phyloP scores from a whole-genome alignment of 2,329 filamentous ascomycete species.

The Lachnellula arida region DNA sequence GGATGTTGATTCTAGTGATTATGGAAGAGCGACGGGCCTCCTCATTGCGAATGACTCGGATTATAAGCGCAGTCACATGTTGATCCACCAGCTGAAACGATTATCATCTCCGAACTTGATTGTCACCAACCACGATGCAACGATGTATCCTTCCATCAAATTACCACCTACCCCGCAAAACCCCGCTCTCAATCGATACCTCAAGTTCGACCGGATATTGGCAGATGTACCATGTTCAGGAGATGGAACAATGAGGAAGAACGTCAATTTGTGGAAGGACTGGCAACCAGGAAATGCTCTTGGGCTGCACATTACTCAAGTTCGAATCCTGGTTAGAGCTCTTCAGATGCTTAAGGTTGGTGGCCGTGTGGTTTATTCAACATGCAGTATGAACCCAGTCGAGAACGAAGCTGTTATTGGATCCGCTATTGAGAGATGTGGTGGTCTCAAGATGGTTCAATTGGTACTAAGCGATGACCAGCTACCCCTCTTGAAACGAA shows the following conservation, averaged over 20 bases:
- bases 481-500: constrained; percentile 71
- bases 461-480: constrained; percentile 79
- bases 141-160: constrained; percentile 87
- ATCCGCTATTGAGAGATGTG: constrained; percentile 84
- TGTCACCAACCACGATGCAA: constrained; percentile 97
- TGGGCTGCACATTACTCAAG: constrained; percentile 81
- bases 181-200: constrained; percentile 59
- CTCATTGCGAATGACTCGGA: constrained; percentile 95
- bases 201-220: constrained; percentile 95
- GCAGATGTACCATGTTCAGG: constrained; percentile 97
- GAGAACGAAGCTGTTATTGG: constrained; percentile 94
- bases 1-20: constrained; percentile 60
- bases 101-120: constrained; percentile 94
- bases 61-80: constrained; percentile 94
- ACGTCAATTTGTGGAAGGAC: constrained; percentile 88
- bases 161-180: constrained; percentile 60
- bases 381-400: constrained; percentile 97
- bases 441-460: constrained; percentile 73
- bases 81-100: constrained; percentile 96
- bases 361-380: constrained; percentile 93
- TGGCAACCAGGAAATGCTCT: constrained; percentile 87
- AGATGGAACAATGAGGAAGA: constrained; percentile 91
- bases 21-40: constrained; percentile 84
- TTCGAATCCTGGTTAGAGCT: constrained; percentile 83
- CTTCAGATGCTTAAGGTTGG: constrained; percentile 95